These are phyloP conservation scores for Ascochyta lentis DNA, from an alignment of 2,329 filamentous ascomycete genomes.

Conservation along the genomic window DNA sequence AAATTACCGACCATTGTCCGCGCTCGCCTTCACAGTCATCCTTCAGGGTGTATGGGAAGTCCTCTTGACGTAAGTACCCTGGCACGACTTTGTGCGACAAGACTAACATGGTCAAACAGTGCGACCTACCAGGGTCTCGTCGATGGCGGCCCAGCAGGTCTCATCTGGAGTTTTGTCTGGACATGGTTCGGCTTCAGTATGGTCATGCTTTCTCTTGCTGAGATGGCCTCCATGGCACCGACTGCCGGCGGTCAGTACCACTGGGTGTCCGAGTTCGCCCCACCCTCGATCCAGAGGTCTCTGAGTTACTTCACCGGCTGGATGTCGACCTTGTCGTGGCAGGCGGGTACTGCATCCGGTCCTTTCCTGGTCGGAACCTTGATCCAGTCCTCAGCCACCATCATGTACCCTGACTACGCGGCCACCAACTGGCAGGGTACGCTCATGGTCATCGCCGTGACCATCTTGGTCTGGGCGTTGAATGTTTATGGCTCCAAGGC, in stretches of 20 bases:
- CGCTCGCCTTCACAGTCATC: constrained; percentile 43
- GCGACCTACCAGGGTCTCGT: constrained; percentile 39
- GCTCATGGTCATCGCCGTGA: constrained; percentile 56
- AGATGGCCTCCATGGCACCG: constrained; percentile 47
- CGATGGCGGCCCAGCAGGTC: constrained; percentile 41
- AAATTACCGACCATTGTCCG: constrained; percentile 43
- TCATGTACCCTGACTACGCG: constrained; percentile 52
- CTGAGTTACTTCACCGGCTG: constrained; percentile 50
- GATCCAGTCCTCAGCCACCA: constrained; percentile 54
- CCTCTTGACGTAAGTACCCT: constrained; percentile 35
- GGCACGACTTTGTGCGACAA: background rate
- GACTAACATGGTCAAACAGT: constrained; percentile 18
- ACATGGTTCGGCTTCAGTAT: constrained; percentile 43
- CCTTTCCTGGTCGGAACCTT: constrained; percentile 57
- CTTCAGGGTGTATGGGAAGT: constrained; percentile 45
- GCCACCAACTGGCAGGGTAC: constrained; percentile 58
- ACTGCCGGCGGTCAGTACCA: constrained; percentile 46
- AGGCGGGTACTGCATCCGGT: constrained; percentile 57
- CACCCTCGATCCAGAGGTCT: constrained; percentile 35
- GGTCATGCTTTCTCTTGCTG: constrained; percentile 42
- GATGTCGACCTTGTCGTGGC: constrained; percentile 60
- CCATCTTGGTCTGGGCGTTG: constrained; percentile 51
- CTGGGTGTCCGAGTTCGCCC: constrained; percentile 46
- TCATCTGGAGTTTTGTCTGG: constrained; percentile 47
- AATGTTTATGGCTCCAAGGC: constrained; percentile 46